phyloP scores from a whole-genome alignment of 2,329 filamentous ascomycete genomes.

The Thermochaetoides dissita region DNA sequence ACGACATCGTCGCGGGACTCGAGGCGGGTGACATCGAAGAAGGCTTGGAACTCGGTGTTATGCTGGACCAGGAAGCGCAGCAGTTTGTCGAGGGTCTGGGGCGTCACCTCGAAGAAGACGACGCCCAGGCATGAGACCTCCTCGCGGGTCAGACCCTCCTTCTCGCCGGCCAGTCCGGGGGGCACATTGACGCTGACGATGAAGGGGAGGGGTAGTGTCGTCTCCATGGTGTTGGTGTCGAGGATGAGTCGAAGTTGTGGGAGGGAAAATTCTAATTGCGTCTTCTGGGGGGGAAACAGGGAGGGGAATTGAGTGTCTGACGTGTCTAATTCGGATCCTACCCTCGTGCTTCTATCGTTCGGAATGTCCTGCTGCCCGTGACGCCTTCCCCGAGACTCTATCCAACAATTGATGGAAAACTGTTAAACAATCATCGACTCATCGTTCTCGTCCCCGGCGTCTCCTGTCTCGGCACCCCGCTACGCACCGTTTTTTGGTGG shows the following conservation, averaged over 20 bases:
- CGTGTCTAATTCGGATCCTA: too few species aligned
- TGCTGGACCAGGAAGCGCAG: slow-evolving; percentile 34
- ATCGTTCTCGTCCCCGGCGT: too few species aligned
- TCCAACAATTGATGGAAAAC: slow-evolving; percentile 1
- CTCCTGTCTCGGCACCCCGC: slow-evolving; percentile 15
- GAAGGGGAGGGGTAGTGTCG: slow-evolving; percentile 49
- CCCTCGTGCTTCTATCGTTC: too few species aligned
- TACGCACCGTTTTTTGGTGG: slow-evolving; percentile 7
- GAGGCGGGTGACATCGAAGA: slow-evolving; percentile 63
- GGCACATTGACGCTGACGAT: slow-evolving; percentile 43
- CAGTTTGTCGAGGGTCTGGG: slow-evolving; percentile 27
- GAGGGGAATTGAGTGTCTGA: too few species aligned
- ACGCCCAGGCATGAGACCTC: slow-evolving; percentile 46
- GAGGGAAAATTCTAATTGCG: not conserved
- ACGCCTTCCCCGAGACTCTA: too few species aligned
- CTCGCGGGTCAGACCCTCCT: slow-evolving; percentile 39
- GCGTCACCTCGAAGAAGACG: slow-evolving; percentile 41
- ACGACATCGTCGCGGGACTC: slow-evolving; percentile 58
- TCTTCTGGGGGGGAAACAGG: not conserved
- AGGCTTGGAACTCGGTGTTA: slow-evolving; percentile 44
- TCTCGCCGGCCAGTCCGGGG: slow-evolving; percentile 29
- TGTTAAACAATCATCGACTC: slow-evolving; percentile 3
- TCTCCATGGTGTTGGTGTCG: slow-evolving; percentile 37
- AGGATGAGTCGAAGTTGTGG: not conserved
- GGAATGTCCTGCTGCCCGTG: too few species aligned